phyloP scores from a whole-genome alignment of 2,329 filamentous ascomycete genomes.

The Phialophora expanda region DNA sequence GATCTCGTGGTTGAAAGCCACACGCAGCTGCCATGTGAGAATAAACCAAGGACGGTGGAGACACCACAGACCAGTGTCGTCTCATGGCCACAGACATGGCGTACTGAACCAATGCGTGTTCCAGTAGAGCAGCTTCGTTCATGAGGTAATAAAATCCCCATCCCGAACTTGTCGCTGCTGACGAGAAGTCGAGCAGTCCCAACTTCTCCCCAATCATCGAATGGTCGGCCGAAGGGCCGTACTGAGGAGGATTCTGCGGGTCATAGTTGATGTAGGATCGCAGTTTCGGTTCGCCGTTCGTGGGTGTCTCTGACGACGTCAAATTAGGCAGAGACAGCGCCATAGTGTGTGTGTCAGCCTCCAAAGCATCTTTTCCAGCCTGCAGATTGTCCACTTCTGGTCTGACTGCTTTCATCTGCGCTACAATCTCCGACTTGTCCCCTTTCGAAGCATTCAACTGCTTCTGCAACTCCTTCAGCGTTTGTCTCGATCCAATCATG shows the following conservation, averaged over 20 bases:
- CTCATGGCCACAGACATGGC: conserved; percentile 74
- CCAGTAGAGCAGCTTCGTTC: conserved; percentile 90
- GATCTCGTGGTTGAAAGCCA: conserved; percentile 91
- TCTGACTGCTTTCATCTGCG: conserved; percentile 31
- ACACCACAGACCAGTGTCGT: conserved; percentile 78
- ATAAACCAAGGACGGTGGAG: conserved; percentile 90
- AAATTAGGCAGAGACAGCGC: conserved; percentile 85
- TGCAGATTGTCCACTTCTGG: conserved; percentile 42
- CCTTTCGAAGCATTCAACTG: conserved; percentile 46
- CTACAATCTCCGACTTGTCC: conserved; percentile 33
- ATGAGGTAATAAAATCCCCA: conserved; percentile 98
- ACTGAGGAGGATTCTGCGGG: conserved; percentile 50
- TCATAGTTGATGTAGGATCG: conserved; percentile 80
- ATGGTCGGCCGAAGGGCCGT: conserved; percentile 65
- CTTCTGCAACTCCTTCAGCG: conserved; percentile 52
- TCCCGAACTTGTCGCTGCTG: conserved; percentile 78
- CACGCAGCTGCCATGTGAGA: conserved; percentile 87
- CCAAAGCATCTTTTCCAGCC: conserved; percentile 40
- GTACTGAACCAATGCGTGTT: conserved; percentile 90
- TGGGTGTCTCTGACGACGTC: conserved; percentile 76
- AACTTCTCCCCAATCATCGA: conserved; percentile 84
- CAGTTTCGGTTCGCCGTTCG: conserved; percentile 55
- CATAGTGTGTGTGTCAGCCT: conserved; percentile 53
- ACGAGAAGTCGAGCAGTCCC: conserved; percentile 87
- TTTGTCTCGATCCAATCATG: conserved; percentile 49